These are phyloP conservation scores for Colletotrichum somersetense DNA, from an alignment of 2,329 filamentous ascomycete species.

Conservation along the genomic window DNA sequence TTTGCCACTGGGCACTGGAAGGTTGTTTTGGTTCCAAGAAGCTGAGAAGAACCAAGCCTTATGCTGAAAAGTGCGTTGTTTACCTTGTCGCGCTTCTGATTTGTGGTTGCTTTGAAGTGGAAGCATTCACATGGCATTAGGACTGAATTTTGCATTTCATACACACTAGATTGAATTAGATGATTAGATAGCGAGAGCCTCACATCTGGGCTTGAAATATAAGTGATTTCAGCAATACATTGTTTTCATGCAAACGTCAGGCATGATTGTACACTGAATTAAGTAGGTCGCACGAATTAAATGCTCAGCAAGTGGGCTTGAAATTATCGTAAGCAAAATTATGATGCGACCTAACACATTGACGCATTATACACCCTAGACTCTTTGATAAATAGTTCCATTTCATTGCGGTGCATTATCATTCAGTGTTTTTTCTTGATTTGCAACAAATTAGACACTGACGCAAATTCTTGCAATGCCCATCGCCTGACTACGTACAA, in stretches of 20 bases:
- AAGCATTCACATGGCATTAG: neutral
- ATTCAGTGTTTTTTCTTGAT: too few species aligned
- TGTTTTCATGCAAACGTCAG: too few species aligned
- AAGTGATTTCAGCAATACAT: neutral
- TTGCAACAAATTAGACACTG: neutral
- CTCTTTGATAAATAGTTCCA: too few species aligned
- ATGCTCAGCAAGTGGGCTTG: neutral
- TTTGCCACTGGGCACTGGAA: conserved; percentile 47
- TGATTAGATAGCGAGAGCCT: too few species aligned
- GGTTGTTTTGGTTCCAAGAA: conserved; percentile 50
- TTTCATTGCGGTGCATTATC: too few species aligned
- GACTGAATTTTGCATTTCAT: neutral
- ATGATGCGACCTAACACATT: too few species aligned
- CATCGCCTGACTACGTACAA: neutral
- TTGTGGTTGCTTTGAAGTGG: neutral
- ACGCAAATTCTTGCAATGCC: neutral
- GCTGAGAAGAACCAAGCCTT: neutral
- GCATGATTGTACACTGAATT: neutral
- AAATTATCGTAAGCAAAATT: neutral
- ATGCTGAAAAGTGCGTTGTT: neutral
- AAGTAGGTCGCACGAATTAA: neutral
- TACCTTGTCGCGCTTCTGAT: neutral
- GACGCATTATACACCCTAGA: too few species aligned
- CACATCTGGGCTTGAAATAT: rapidly evolving
- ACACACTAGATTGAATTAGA: neutral